Conservation (phyloP, 768 basidiomycete species). For the Trametes sanguinea region DNA sequence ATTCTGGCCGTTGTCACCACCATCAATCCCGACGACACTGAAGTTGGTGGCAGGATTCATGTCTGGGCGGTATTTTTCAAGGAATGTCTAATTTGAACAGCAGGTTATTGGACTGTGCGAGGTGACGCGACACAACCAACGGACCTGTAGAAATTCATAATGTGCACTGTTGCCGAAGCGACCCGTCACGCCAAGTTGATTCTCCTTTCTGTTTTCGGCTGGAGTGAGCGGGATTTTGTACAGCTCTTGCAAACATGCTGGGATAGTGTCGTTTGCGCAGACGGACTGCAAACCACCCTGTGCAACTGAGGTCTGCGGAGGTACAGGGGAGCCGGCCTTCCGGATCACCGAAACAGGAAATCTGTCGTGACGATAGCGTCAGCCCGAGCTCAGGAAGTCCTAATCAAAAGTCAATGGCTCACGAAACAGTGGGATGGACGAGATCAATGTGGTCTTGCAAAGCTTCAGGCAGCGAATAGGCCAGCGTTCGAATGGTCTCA, state of each 20-base stretch:
- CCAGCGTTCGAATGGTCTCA: slow-evolving; percentile 37
- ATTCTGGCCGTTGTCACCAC: slow-evolving; percentile 23
- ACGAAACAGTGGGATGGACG: slow-evolving; percentile 37
- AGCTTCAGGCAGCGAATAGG: slow-evolving; percentile 38
- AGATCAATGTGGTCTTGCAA: slow-evolving; percentile 35
- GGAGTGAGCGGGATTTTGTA: slow-evolving; percentile 37
- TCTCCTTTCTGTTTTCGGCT: slow-evolving; percentile 24
- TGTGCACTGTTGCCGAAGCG: slow-evolving; percentile 32
- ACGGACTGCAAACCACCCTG: slow-evolving; percentile 6
- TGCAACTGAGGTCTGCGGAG: not conserved
- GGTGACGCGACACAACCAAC: slow-evolving; percentile 28
- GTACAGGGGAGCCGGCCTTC: not conserved
- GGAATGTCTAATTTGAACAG: slow-evolving; percentile 39
- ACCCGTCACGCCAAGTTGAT: slow-evolving; percentile 33
- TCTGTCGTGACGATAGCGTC: not conserved
- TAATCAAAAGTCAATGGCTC: not conserved
- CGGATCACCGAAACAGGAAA: not conserved
- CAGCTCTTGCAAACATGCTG: slow-evolving; percentile 33
- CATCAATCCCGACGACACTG: slow-evolving; percentile 31
- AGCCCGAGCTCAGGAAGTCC: not conserved
- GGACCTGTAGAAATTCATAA: slow-evolving; percentile 22
- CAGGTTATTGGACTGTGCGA: slow-evolving; percentile 29
- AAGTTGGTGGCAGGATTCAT: slow-evolving; percentile 28
- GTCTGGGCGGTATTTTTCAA: slow-evolving; percentile 31
- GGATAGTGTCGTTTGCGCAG: slow-evolving; percentile 26